These are phyloP conservation scores for Leccinum subtestaceum DNA, from an alignment of 768 basidiomycete species.

Conservation along the genomic window DNA sequence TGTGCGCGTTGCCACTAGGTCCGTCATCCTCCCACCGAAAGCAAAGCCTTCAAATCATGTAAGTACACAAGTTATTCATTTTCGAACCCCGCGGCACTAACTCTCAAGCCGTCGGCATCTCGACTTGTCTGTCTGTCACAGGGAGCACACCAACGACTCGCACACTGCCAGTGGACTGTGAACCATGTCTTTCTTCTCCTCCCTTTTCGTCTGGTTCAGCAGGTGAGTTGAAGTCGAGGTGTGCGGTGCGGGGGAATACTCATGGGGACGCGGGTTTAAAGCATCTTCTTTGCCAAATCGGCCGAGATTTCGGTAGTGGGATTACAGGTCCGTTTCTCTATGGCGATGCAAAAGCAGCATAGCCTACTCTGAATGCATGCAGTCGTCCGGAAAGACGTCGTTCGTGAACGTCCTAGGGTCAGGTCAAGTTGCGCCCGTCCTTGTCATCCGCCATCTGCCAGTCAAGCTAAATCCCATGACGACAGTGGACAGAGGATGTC, in stretches of 20 bases:
- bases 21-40: background rate
- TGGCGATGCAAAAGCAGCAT: background rate
- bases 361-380: background rate
- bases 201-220: slow-evolving; percentile 57
- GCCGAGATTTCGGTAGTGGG: slow-evolving; percentile 92
- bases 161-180: background rate
- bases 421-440: slow-evolving; percentile 51
- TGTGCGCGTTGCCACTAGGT: slow-evolving; percentile 8
- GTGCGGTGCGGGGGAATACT: background rate
- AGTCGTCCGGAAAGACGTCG: slow-evolving; percentile 95
- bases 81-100: slow-evolving; percentile 19
- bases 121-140: background rate
- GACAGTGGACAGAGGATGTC: slow-evolving; percentile 92
- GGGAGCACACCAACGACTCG: too few relatives aligned
- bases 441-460: background rate
- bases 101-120: background rate
- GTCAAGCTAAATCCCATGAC: background rate
- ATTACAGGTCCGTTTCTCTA: slow-evolving; percentile 55
- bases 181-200: slow-evolving; percentile 48
- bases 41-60: background rate
- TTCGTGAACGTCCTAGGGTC: slow-evolving; percentile 89
- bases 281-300: slow-evolving; percentile 83
- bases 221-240: slow-evolving; percentile 33
- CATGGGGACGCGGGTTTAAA: slow-evolving; percentile 23
- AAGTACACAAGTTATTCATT: background rate